Conservation (phyloP, 208 protist genomes). For the Porcisia hertigi region DNA sequence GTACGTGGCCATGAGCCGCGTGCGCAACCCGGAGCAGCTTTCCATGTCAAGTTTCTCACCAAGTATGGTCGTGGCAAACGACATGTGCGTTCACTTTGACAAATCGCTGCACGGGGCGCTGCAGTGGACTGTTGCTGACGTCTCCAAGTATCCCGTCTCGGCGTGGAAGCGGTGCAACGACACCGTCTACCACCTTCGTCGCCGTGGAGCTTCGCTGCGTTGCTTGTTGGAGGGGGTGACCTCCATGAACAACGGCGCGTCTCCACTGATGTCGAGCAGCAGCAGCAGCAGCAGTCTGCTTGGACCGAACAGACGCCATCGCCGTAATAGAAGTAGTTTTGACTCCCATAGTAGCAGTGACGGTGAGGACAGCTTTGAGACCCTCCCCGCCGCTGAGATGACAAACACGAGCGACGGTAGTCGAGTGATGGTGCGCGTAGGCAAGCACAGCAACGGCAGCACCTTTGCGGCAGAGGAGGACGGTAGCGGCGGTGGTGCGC, state of each 20-base stretch:
- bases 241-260: constrained; percentile 17
- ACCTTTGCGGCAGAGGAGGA: neutral
- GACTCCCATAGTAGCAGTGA: neutral
- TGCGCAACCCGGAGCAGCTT: constrained; percentile 89
- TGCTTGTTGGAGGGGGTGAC: constrained; percentile 51
- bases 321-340: constrained; percentile 2
- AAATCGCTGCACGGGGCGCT: constrained; percentile 38
- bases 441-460: neutral
- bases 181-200: constrained; percentile 81
- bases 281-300: neutral
- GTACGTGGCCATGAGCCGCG: constrained; percentile 90
- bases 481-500: neutral
- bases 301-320: neutral
- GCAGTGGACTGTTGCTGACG: constrained; percentile 38
- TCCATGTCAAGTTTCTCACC: constrained; percentile 76
- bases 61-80: constrained; percentile 82
- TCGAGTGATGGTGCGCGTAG: constrained; percentile 18
- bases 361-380: constrained; percentile 1
- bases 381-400: neutral
- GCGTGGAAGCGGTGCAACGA: constrained; percentile 89
- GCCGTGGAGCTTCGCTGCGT: constrained; percentile 64
- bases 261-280: constrained; percentile 6
- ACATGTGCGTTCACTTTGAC: constrained; percentile 78
- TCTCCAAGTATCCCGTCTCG: constrained; percentile 62
- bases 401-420: constrained; percentile 12